phyloP scores from a whole-genome alignment of 1,284 basidiomycete species.

The Salmacisia buchloeana region DNA sequence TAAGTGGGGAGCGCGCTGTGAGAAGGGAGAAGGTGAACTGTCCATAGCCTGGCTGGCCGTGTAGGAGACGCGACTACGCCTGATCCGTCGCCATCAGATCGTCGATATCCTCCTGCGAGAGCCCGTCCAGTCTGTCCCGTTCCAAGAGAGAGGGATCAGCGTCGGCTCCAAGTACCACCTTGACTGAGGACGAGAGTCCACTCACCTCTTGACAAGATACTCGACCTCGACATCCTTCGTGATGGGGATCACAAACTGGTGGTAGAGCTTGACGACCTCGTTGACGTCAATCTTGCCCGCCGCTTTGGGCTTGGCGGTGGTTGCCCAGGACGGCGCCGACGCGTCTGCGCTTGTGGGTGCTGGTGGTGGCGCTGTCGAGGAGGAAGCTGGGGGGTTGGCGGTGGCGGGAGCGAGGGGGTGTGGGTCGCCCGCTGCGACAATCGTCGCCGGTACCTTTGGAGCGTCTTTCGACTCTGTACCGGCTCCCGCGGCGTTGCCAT shows the following conservation, averaged over 20 bases:
- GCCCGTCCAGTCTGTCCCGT: slow-evolving; percentile 9
- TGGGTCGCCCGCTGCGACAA: neutral
- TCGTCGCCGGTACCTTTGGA: neutral
- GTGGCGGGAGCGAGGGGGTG: neutral
- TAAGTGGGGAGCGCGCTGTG: too few species aligned
- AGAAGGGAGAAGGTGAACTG: neutral
- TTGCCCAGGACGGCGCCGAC: neutral
- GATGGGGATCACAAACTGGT: slow-evolving; percentile 89
- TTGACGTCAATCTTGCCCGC: slow-evolving; percentile 78
- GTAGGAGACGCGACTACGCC: neutral
- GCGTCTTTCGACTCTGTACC: slow-evolving; percentile 23
- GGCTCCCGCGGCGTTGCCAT: slow-evolving; percentile 21
- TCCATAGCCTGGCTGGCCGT: neutral
- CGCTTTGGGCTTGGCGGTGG: neutral
- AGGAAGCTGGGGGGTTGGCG: slow-evolving; percentile 11
- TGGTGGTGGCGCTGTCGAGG: slow-evolving; percentile 11
- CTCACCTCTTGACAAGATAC: slow-evolving; percentile 29
- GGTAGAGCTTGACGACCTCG: slow-evolving; percentile 84
- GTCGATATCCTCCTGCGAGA: slow-evolving; percentile 9
- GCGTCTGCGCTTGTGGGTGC: slow-evolving; percentile 15
- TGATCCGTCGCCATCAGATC: neutral
- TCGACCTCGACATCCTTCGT: slow-evolving; percentile 95
- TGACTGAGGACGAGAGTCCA: slow-evolving; percentile 7
- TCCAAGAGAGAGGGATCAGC: neutral
- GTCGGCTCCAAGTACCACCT: neutral